Conservation (phyloP, 768 basidiomycete genomes). For the Porpolomopsis calyptriformis region DNA sequence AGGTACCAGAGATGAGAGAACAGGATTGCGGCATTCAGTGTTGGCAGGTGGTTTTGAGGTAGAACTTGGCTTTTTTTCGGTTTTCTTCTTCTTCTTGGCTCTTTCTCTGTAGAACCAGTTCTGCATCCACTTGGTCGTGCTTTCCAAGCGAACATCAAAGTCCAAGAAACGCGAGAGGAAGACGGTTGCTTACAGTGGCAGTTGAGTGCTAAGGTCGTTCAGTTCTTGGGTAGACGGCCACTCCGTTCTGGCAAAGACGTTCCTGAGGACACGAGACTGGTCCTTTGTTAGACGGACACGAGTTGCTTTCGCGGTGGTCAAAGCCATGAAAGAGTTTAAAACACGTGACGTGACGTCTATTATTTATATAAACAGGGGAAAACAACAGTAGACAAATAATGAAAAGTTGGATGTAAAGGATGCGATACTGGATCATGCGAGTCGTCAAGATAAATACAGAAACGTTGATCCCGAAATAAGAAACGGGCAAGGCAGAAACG, state of each 20-base stretch:
- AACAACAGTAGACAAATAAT: not conserved
- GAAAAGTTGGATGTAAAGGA: not conserved
- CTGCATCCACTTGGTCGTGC: not conserved
- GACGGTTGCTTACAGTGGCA: constrained; percentile 24
- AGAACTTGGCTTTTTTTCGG: not conserved
- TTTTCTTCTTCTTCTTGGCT: not conserved
- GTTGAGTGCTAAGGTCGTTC: constrained; percentile 19
- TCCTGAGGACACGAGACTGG: constrained; percentile 20
- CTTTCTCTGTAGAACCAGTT: not conserved
- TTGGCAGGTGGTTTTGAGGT: no score
- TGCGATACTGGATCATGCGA: no score
- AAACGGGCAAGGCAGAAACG: not conserved
- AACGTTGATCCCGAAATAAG: not conserved
- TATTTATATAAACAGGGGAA: not conserved
- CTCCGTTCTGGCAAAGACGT: constrained; percentile 17
- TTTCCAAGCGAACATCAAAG: not conserved
- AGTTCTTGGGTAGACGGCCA: constrained; percentile 15
- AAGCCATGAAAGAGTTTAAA: not conserved
- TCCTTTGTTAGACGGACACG: constrained; percentile 17
- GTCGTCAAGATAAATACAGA: not conserved
- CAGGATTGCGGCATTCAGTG: not conserved
- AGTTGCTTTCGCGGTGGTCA: constrained; percentile 5
- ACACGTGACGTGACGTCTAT: not conserved
- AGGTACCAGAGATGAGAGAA: not conserved
- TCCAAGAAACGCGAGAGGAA: not conserved